phyloP scores from a whole-genome alignment of 345 rosid species.

The Eucalyptus curtisii region DNA sequence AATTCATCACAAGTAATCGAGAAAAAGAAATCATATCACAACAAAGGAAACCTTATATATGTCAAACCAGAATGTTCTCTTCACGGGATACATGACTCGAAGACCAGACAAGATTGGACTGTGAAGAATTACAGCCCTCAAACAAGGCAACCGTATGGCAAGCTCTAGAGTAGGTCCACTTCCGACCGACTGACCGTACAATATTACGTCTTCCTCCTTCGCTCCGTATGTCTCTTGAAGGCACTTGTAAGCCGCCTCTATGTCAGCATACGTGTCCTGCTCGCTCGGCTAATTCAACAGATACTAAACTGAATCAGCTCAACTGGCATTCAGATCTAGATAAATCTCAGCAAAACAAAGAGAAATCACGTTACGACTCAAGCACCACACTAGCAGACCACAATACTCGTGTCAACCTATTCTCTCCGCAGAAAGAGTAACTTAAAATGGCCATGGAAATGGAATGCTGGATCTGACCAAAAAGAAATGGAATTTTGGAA shows the following conservation, averaged over 20 bases:
- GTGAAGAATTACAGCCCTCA: conserved; percentile 77
- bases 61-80: conserved; percentile 72
- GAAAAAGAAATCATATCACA: neutral
- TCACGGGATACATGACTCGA: conserved; percentile 78
- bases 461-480: neutral
- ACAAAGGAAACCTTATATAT: conserved; percentile 53
- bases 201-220: conserved; percentile 59
- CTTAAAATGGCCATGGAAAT: neutral
- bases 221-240: conserved; percentile 45
- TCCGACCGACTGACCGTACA: conserved; percentile 86
- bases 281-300: conserved; percentile 45
- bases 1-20: neutral
- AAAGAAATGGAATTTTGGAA: neutral
- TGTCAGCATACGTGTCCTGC: conserved; percentile 86
- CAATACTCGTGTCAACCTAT: neutral
- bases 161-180: conserved; percentile 85
- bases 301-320: neutral
- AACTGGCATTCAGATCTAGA: neutral
- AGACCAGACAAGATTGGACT: conserved; percentile 82
- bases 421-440: neutral
- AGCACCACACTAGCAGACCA: neutral
- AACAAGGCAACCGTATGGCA: conserved; percentile 44
- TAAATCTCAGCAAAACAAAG: neutral
- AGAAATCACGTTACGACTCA: neutral
- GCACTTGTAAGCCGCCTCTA: conserved; percentile 69